These are phyloP conservation scores for Pyricularia grisea DNA, from an alignment of 2,329 filamentous ascomycete species.

Conservation along the genomic window DNA sequence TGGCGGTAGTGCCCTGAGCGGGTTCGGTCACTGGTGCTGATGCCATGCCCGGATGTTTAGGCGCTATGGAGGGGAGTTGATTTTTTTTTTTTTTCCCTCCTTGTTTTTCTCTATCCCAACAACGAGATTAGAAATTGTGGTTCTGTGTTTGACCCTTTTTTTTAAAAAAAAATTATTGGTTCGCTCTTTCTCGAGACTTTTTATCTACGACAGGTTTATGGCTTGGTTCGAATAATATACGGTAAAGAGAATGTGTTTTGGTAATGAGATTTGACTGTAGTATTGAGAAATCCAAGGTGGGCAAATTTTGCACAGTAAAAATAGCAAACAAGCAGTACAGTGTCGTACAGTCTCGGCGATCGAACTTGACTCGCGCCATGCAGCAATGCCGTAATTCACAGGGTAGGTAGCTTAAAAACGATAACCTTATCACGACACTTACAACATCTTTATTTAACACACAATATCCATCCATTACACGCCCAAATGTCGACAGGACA, in stretches of 20 bases:
- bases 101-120: background rate
- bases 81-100: background rate
- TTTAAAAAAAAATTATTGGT: no score
- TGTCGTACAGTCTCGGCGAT: background rate
- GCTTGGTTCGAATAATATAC: background rate
- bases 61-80: background rate
- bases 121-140: background rate
- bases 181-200: background rate
- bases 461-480: no score
- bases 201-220: background rate
- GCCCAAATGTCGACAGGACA: no score
- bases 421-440: no score
- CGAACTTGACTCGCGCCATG: background rate
- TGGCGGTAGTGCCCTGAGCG: background rate
- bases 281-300: background rate
- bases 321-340: background rate
- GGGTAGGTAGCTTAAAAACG: no score
- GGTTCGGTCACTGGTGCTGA: background rate
- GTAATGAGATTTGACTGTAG: background rate
- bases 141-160: background rate
- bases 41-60: background rate
- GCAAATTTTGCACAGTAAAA: background rate
- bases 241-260: background rate
- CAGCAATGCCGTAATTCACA: background rate
- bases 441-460: no score